Percentiles rank a stretch among this genome's conserved stretches.
phyloP scores from a whole-genome alignment of 495 filamentous ascomycete genomes.

The Margaritispora aquatica region DNA sequence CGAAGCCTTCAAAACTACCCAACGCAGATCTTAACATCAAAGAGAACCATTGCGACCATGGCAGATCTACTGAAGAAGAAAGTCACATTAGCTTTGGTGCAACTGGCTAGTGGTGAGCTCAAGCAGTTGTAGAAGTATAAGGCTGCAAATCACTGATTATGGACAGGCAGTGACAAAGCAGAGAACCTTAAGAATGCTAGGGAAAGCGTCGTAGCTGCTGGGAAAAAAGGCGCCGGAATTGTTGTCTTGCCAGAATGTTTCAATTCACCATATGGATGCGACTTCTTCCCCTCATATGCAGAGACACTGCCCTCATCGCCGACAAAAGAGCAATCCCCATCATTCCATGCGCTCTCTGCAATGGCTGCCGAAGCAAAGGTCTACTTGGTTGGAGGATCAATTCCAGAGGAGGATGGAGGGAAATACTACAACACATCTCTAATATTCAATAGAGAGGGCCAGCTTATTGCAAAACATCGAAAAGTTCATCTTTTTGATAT shows the following conservation, averaged over 20 bases:
- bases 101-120: constrained; percentile 61
- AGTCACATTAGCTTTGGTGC: constrained; percentile 75
- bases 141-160: neutral
- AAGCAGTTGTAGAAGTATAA: neutral
- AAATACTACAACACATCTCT: constrained; percentile 92
- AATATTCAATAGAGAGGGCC: constrained; percentile 69
- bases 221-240: constrained; percentile 64
- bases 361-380: constrained; percentile 70
- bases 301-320: constrained; percentile 78
- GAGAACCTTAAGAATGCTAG: constrained; percentile 78
- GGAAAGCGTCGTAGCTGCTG: constrained; percentile 76
- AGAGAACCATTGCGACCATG: constrained; percentile 31
- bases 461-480: constrained; percentile 77
- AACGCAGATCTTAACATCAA: neutral
- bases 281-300: constrained; percentile 87
- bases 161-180: constrained; percentile 68
- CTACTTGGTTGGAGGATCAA: constrained; percentile 87
- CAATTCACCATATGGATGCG: constrained; percentile 92
- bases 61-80: constrained; percentile 59
- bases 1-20: neutral
- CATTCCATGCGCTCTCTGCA: constrained; percentile 74
- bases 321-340: constrained; percentile 60
- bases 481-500: constrained; percentile 99
- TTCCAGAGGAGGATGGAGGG: constrained; percentile 63
- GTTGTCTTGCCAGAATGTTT: constrained; percentile 83